A percentile compares a stretch with the other conserved stretches of the same genome.
Conservation (phyloP, 148 eudicot species). For the Arbutus unedo region DNA sequence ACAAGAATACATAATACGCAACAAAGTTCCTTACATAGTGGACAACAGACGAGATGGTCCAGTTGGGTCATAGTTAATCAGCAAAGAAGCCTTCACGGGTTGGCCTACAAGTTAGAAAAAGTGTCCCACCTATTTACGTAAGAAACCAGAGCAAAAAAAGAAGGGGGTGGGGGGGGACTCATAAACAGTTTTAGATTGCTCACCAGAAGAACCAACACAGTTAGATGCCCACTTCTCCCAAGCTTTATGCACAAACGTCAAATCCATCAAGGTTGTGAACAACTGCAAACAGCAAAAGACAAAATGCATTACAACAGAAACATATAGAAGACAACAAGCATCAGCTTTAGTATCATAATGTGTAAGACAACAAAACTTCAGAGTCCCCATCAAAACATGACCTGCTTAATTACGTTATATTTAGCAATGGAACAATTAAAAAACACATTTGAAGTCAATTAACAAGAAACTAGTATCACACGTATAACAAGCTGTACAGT, state of each 20-base stretch:
- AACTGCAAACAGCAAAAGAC: slow-evolving; percentile 22
- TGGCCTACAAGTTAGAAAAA: slow-evolving; percentile 39
- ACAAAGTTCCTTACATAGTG: slow-evolving; percentile 56
- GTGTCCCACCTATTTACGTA: not conserved
- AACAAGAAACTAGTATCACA: not conserved
- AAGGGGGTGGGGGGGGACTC: not conserved
- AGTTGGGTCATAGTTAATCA: slow-evolving; percentile 80
- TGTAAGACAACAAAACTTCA: not conserved
- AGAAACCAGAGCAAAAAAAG: not conserved
- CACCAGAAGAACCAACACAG: slow-evolving; percentile 71
- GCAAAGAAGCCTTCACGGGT: slow-evolving; percentile 74
- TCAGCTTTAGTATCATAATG: not conserved
- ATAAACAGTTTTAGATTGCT: slow-evolving; percentile 17
- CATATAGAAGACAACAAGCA: not conserved
- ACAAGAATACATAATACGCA: not conserved
- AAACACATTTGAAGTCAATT: not conserved
- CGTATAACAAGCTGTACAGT: not conserved
- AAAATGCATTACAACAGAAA: slow-evolving; percentile 6
- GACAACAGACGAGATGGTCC: slow-evolving; percentile 95
- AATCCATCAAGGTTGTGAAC: slow-evolving; percentile 53
- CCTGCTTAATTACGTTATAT: not conserved
- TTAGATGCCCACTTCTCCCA: slow-evolving; percentile 91
- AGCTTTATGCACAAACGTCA: slow-evolving; percentile 55
- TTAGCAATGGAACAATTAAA: not conserved
- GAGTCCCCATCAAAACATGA: not conserved